Evolutionary conservation across 495 filamentous ascomycete species (phyloP).

Genomic region (Parathielavia appendiculata): DNA sequence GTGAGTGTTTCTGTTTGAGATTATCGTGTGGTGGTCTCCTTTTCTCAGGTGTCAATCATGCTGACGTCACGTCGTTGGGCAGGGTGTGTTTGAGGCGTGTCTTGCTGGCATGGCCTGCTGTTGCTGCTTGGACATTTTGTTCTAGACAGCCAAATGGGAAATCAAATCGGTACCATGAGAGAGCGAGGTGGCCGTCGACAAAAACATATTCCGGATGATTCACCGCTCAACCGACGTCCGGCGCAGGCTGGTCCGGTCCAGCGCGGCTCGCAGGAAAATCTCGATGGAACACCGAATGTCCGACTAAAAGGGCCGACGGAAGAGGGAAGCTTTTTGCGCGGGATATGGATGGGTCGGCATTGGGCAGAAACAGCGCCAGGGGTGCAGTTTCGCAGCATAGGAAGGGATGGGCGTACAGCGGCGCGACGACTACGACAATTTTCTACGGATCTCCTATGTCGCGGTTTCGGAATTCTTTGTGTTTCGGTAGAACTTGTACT

Average conservation of each 20-base stretch:
- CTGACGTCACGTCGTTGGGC: not conserved
- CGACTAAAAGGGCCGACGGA: too few relatives aligned
- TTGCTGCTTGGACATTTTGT: constrained; percentile 46
- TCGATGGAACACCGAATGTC: too few relatives aligned
- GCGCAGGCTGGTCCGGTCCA: not conserved
- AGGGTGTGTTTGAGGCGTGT: constrained; percentile 33
- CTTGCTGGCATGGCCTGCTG: constrained; percentile 43
- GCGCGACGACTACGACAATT: not conserved
- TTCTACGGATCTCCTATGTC: not conserved
- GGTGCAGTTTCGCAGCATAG: too few relatives aligned
- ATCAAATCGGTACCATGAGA: too few relatives aligned
- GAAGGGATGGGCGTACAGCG: not conserved
- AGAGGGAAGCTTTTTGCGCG: too few relatives aligned
- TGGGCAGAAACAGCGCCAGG: too few relatives aligned
- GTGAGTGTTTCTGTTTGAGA: constrained; percentile 14
- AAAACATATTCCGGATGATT: too few relatives aligned
- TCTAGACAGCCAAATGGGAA: constrained; percentile 26
- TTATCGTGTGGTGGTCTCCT: not conserved
- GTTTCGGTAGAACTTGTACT: constrained; percentile 3
- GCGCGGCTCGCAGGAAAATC: too few relatives aligned
- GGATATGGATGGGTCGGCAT: too few relatives aligned
- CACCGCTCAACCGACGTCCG: not conserved
- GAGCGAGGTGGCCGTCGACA: too few relatives aligned
- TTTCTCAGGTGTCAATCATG: not conserved
- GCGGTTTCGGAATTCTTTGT: not conserved